Conservation (phyloP, 805 yeast genomes). For the Cyberlindnera xishuangbannaensis region DNA sequence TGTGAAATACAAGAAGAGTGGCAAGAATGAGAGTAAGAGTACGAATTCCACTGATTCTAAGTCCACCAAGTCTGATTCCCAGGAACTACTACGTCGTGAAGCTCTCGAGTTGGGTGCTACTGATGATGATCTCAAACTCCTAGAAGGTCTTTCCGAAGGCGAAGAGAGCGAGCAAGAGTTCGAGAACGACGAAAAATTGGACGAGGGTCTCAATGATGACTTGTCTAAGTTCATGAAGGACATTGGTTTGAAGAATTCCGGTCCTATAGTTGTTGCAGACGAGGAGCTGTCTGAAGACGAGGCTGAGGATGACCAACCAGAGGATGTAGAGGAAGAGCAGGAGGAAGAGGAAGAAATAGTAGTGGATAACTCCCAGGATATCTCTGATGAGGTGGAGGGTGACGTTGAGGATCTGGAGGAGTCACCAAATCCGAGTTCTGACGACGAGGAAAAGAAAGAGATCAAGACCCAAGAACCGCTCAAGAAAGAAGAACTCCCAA, state of each 20-base stretch:
- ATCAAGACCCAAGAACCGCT: slow-evolving; percentile 7
- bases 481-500: slow-evolving; percentile 19
- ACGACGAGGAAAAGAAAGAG: slow-evolving; percentile 17
- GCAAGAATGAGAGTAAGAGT: slow-evolving; percentile 18
- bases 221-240: slow-evolving; percentile 56
- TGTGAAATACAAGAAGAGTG: slow-evolving; percentile 11
- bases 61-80: neutral
- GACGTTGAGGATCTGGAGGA: slow-evolving; percentile 20
- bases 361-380: slow-evolving; percentile 24
- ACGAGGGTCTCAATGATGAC: slow-evolving; percentile 45
- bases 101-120: slow-evolving; percentile 82
- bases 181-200: slow-evolving; percentile 26
- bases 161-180: slow-evolving; percentile 36
- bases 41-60: slow-evolving; percentile 8
- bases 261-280: slow-evolving; percentile 30
- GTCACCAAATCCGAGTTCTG: too few relatives aligned
- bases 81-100: slow-evolving; percentile 48
- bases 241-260: slow-evolving; percentile 52
- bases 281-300: slow-evolving; percentile 38
- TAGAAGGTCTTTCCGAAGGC: slow-evolving; percentile 51
- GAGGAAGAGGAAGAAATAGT: slow-evolving; percentile 23
- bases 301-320: slow-evolving; percentile 32
- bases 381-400: slow-evolving; percentile 15
- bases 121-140: slow-evolving; percentile 67
- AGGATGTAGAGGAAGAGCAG: slow-evolving; percentile 28